Percentiles rank a stretch among this genome's conserved stretches.
phyloP scores from a whole-genome alignment of 2,329 filamentous ascomycete genomes.

The Sarocladium oryzae region DNA sequence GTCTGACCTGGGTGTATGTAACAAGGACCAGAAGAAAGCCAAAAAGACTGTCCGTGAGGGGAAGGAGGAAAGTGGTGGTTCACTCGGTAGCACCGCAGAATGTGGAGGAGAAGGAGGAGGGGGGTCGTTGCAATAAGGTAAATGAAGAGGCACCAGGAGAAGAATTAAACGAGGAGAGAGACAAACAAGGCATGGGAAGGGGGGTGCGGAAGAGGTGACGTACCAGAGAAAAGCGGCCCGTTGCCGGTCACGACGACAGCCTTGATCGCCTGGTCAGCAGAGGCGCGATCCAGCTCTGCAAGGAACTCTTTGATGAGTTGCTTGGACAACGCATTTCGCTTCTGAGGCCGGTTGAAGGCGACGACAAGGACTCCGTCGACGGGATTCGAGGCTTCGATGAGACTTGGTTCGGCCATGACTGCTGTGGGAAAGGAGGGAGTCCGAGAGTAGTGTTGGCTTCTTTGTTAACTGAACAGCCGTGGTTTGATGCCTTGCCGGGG shows the following conservation, averaged over 20 bases:
- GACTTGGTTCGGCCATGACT: conserved; percentile 1
- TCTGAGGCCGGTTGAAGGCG: conserved; percentile 46
- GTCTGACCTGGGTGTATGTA: no score
- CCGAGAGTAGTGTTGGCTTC: no score
- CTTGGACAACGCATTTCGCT: conserved; percentile 52
- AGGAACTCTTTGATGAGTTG: conserved; percentile 41
- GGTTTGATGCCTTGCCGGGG: no score
- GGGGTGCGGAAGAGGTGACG: conserved; percentile 12
- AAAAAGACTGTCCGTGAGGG: neutral
- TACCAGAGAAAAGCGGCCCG: conserved; percentile 27
- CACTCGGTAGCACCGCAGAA: no score
- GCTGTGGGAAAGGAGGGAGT: no score
- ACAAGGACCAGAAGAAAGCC: no score
- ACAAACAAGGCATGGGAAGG: neutral
- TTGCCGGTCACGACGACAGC: conserved; percentile 32
- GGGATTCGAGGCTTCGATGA: conserved; percentile 11
- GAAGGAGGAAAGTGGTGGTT: no score
- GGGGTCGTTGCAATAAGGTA: neutral
- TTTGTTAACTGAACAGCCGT: no score
- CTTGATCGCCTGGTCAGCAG: conserved; percentile 20
- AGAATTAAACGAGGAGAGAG: neutral
- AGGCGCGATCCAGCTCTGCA: conserved; percentile 17
- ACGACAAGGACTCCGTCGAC: conserved; percentile 37
- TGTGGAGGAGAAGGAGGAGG: no score
- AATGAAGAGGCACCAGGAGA: no score